Conservation (phyloP, 2,329 filamentous ascomycete species). For the Fusarium aywerte region DNA sequence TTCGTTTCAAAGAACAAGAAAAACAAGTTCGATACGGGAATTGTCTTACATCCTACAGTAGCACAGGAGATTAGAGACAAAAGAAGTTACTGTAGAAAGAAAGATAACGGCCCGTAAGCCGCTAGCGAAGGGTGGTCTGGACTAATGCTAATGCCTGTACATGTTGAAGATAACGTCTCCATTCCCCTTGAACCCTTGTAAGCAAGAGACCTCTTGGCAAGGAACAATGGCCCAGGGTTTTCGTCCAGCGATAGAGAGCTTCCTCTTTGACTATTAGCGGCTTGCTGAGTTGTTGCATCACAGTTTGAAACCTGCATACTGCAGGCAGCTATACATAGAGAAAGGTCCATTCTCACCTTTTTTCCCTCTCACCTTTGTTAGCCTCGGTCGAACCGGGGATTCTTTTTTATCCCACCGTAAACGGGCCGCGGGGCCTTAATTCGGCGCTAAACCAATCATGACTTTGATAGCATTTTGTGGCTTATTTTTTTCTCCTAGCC, state of each 20-base stretch:
- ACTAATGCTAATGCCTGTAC: not conserved
- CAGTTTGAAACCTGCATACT: not conserved
- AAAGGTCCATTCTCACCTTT: not conserved
- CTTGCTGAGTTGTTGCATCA: slow-evolving; percentile 1
- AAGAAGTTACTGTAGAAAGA: slow-evolving; percentile 8
- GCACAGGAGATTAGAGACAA: not conserved
- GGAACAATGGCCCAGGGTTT: not conserved
- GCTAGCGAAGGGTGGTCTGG: slow-evolving; percentile 4
- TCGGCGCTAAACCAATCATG: not conserved
- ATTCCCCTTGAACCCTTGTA: not conserved
- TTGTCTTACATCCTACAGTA: not conserved
- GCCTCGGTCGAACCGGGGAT: slow-evolving; percentile 2
- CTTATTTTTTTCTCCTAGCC: slow-evolving; percentile 4
- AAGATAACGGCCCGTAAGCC: slow-evolving; percentile 21
- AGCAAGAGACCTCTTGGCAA: slow-evolving; percentile 15
- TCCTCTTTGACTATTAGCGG: slow-evolving; percentile 22
- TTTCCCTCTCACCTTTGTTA: no score
- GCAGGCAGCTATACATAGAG: not conserved
- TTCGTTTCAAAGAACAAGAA: slow-evolving; percentile 1
- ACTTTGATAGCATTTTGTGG: not conserved
- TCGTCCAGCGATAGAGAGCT: not conserved
- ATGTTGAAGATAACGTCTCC: slow-evolving; percentile 17
- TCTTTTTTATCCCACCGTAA: not conserved
- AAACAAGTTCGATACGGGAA: not conserved
- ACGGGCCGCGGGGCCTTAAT: slow-evolving; percentile 26